Percentiles rank a stretch among this genome's conserved stretches.
phyloP scores from a whole-genome alignment of 2,329 filamentous ascomycete genomes.

The Xylaria sp. region DNA sequence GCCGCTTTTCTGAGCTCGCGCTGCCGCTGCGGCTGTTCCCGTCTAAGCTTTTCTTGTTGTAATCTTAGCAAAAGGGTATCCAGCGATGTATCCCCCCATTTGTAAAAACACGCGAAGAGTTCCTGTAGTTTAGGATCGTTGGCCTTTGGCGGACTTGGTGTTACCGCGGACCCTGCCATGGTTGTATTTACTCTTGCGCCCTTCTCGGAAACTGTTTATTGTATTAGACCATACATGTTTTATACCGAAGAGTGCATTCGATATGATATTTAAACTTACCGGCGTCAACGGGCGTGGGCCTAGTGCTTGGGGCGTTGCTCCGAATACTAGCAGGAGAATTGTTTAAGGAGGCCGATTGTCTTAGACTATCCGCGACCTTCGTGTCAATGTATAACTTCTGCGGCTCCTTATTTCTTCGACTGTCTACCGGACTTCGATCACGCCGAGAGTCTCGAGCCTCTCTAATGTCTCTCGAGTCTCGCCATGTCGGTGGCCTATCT shows the following conservation, averaged over 20 bases:
- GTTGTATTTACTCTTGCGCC: not conserved
- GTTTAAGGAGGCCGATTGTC: constrained; percentile 6
- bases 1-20: constrained; percentile 13
- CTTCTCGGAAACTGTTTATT: constrained; percentile 9
- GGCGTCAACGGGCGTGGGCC: constrained; percentile 17
- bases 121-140: constrained; percentile 32
- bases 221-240: constrained; percentile 4
- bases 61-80: constrained; percentile 13
- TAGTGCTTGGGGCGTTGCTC: constrained; percentile 5
- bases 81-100: constrained; percentile 13
- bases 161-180: not conserved
- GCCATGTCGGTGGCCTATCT: constrained; percentile 13
- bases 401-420: constrained; percentile 14
- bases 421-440: constrained; percentile 4
- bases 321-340: constrained; percentile 19
- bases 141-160: constrained; percentile 19
- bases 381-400: constrained; percentile 24
- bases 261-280: constrained; percentile 19
- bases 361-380: constrained; percentile 7
- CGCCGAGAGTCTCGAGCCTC: constrained; percentile 1
- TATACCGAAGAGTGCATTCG: not conserved
- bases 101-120: constrained; percentile 21
- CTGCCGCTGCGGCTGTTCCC: constrained; percentile 13
- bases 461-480: constrained; percentile 17
- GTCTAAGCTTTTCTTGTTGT: constrained; percentile 6